phyloP scores from a whole-genome alignment of 345 rosid species.

The Sisymbrium irio region DNA sequence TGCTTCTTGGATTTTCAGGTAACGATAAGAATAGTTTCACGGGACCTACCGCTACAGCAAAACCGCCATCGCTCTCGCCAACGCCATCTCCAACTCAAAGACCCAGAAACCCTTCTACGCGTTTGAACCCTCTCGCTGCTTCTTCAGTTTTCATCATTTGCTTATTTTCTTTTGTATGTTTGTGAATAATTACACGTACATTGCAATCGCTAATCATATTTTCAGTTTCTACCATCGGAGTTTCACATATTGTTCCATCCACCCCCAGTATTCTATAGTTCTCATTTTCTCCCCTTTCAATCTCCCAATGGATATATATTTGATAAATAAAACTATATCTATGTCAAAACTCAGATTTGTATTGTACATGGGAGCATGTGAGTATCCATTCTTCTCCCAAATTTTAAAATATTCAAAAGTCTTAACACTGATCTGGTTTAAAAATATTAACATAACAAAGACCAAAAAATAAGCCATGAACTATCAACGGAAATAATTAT shows the following conservation, averaged over 20 bases:
- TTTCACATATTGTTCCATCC: background rate
- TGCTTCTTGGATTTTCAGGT: slow-evolving; percentile 8
- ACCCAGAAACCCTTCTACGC: background rate
- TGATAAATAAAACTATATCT: background rate
- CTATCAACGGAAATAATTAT: background rate
- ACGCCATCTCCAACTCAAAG: background rate
- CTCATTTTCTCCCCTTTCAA: background rate
- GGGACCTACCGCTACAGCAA: background rate
- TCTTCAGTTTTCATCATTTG: background rate
- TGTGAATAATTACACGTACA: background rate
- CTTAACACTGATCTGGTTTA: background rate
- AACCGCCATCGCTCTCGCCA: background rate
- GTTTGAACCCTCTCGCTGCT: background rate
- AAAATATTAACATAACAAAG: background rate
- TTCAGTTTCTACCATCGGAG: background rate
- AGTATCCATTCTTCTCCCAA: background rate
- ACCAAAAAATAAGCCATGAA: background rate
- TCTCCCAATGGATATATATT: background rate
- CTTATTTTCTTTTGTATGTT: background rate
- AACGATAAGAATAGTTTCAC: slow-evolving; percentile 16
- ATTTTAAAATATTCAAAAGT: background rate
- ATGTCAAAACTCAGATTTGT: background rate
- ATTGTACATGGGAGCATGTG: background rate
- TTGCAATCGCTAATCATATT: background rate
- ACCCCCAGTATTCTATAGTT: background rate